phyloP scores from a whole-genome alignment of 352 stramenopile species.

The Phytophthora melonis region DNA sequence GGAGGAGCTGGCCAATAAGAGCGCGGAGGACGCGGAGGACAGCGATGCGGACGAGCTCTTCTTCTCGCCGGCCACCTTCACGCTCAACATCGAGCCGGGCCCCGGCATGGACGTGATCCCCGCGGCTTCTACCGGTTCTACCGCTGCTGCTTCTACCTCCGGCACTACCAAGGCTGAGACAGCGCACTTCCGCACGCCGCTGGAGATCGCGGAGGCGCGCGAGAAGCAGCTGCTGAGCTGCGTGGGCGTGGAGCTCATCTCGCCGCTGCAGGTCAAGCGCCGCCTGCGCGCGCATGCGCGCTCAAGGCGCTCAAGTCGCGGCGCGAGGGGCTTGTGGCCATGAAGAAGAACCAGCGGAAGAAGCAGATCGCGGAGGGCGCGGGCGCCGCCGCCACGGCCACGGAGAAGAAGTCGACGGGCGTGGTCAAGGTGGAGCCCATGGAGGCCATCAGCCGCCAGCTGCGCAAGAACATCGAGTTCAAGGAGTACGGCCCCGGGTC shows the following conservation, averaged over 20 bases:
- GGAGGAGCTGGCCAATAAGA: conserved; percentile 60
- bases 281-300: conserved; percentile 70
- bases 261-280: conserved; percentile 84
- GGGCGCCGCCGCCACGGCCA: conserved; percentile 19
- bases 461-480: conserved; percentile 93
- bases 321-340: conserved; percentile 38
- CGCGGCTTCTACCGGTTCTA: neutral
- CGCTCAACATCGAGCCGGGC: conserved; percentile 62
- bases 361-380: conserved; percentile 57
- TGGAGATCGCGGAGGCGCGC: conserved; percentile 83
- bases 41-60: conserved; percentile 64
- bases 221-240: conserved; percentile 87
- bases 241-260: conserved; percentile 85
- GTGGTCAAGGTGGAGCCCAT: conserved; percentile 92
- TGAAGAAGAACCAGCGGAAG: conserved; percentile 59
- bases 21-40: conserved; percentile 32
- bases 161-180: conserved; percentile 18
- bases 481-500: conserved; percentile 91
- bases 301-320: conserved; percentile 60
- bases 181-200: conserved; percentile 60
- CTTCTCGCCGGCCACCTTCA: conserved; percentile 80
- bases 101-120: conserved; percentile 77
- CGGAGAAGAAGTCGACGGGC: conserved; percentile 69
- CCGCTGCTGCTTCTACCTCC: neutral
- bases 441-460: conserved; percentile 89